Conservation (phyloP, 257 asterid species). For the Nemophila menziesii region DNA sequence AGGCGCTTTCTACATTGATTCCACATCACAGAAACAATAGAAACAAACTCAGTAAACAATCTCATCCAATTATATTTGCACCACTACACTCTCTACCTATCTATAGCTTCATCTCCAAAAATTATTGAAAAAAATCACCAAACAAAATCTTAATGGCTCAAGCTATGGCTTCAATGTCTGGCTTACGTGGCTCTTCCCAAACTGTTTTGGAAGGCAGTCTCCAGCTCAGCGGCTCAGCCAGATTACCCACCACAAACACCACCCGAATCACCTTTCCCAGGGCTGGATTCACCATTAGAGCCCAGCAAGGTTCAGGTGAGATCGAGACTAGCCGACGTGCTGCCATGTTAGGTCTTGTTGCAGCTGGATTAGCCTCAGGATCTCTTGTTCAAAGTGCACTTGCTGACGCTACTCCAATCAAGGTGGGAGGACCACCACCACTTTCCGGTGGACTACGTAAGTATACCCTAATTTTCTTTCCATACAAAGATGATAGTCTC, state of each 20-base stretch:
- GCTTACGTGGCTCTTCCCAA: constrained; percentile 73
- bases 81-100: neutral
- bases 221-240: constrained; percentile 42
- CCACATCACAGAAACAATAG: constrained; percentile 22
- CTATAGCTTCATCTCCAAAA: constrained; percentile 4
- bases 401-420: constrained; percentile 78
- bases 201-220: constrained; percentile 79
- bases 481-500: too few species aligned
- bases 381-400: constrained; percentile 68
- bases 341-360: constrained; percentile 66
- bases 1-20: constrained; percentile 19
- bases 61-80: constrained; percentile 2
- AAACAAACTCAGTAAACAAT: constrained; percentile 7
- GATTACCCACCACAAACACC: constrained; percentile 27
- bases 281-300: constrained; percentile 49
- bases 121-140: neutral
- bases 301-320: constrained; percentile 43
- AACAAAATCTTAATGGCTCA: constrained; percentile 25
- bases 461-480: constrained; percentile 11
- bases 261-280: constrained; percentile 29
- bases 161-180: constrained; percentile 76
- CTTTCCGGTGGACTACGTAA: constrained; percentile 96
- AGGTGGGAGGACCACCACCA: constrained; percentile 76
- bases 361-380: constrained; percentile 58
- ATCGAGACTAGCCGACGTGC: constrained; percentile 70